phyloP scores from a whole-genome alignment of 1,284 basidiomycete species.

The Salmacisia buchloeana region DNA sequence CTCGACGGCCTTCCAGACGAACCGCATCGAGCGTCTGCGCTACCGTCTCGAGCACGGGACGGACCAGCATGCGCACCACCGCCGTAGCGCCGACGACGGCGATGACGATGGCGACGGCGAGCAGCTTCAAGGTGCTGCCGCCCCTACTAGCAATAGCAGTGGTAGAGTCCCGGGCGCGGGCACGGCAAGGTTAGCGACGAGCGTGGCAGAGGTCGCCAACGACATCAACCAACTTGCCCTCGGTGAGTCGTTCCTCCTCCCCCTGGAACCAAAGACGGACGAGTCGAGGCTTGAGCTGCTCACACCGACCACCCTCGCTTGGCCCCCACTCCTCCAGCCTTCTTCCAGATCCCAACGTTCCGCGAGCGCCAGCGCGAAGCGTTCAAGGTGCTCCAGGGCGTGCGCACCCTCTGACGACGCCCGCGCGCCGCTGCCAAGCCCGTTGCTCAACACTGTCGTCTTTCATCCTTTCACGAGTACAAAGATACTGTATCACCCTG shows the following conservation, averaged over 20 bases:
- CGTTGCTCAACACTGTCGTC: no score
- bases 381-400: background rate
- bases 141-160: no score
- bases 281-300: background rate
- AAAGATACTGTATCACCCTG: no score
- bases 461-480: background rate
- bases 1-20: no score
- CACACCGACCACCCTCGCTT: background rate
- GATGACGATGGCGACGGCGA: no score
- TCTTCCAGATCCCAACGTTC: constrained; percentile 5
- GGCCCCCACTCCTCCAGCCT: background rate
- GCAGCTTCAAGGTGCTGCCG: no score
- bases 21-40: constrained; percentile 1
- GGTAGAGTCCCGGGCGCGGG: constrained; percentile 3
- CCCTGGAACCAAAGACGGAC: background rate
- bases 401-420: background rate
- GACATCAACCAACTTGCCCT: constrained; percentile 3
- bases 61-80: background rate
- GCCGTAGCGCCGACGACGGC: no score
- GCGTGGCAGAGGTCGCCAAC: constrained; percentile 1
- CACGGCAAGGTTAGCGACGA: background rate
- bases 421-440: no score
- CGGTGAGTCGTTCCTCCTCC: background rate
- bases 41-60: constrained; percentile 3
- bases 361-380: constrained; percentile 5